Evolutionary conservation across 306 rosid genomes (phyloP).

Genomic region (Vicia sativa): DNA sequence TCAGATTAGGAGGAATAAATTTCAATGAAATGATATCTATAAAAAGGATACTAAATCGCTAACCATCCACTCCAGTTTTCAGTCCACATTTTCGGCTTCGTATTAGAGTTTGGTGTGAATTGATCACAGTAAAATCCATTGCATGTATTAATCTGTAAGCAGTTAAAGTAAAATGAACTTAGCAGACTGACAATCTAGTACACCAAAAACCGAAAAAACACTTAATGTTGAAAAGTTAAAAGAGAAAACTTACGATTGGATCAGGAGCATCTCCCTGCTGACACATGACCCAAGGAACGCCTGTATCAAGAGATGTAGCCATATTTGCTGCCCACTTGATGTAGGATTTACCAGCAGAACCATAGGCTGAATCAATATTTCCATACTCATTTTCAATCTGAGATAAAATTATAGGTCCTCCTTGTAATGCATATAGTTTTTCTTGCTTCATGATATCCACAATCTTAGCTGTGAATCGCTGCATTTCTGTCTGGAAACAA

Average conservation of each 20-base stretch:
- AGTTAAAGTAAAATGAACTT: constrained; percentile 23
- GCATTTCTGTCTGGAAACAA: constrained; percentile 84
- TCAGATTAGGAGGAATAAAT: constrained; percentile 21
- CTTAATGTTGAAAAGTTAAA: constrained; percentile 1
- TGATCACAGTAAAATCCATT: constrained; percentile 97
- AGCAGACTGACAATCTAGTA: constrained; percentile 15
- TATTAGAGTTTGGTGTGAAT: constrained; percentile 79
- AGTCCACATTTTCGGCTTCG: constrained; percentile 95
- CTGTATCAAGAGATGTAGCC: constrained; percentile 92
- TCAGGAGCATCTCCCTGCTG: constrained; percentile 95
- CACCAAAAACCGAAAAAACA: constrained; percentile 10
- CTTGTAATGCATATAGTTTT: constrained; percentile 89
- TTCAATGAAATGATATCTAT: constrained; percentile 24
- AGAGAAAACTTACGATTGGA: constrained; percentile 69
- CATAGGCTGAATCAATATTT: constrained; percentile 60
- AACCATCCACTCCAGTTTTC: constrained; percentile 98
- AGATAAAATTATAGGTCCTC: constrained; percentile 96
- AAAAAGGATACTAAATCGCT: constrained; percentile 42
- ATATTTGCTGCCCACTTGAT: constrained; percentile 89
- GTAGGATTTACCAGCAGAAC: constrained; percentile 77
- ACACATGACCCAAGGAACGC: constrained; percentile 99
- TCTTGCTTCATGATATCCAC: constrained; percentile 87
- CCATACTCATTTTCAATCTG: constrained; percentile 99
- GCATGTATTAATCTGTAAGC: constrained; percentile 86
- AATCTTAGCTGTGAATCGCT: constrained; percentile 82